These are phyloP conservation scores for Leptographium procerum DNA, from an alignment of 2,329 filamentous ascomycete species.

Conservation along the genomic window DNA sequence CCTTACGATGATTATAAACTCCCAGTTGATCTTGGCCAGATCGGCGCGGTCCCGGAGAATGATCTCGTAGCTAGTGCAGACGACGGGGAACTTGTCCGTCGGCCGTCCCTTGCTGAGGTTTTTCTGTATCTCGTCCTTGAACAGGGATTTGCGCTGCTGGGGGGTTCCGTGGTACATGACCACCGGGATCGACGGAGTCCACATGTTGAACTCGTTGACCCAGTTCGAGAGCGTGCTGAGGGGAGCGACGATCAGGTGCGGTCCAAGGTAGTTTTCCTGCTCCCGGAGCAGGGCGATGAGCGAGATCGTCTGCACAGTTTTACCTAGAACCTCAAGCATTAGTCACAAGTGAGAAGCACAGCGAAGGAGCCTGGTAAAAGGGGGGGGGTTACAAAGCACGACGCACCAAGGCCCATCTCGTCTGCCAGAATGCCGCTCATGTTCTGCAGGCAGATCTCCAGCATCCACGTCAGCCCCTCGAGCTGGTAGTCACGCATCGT, in stretches of 20 bases:
- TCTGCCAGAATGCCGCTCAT: conserved; percentile 86
- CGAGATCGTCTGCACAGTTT: conserved; percentile 85
- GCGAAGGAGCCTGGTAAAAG: no score
- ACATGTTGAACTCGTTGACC: conserved; percentile 86
- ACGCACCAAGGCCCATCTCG: conserved; percentile 72
- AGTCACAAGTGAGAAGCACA: no score
- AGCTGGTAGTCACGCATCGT: conserved; percentile 91
- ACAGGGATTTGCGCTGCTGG: conserved; percentile 63
- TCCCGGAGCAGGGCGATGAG: conserved; percentile 80
- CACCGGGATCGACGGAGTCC: conserved; percentile 81
- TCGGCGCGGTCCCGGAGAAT: conserved; percentile 81
- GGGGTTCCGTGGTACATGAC: conserved; percentile 85
- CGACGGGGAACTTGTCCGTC: conserved; percentile 66
- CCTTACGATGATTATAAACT: conserved; percentile 85
- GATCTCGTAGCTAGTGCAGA: conserved; percentile 94
- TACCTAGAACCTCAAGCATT: conserved; percentile 39
- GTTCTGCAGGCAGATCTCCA: conserved; percentile 66
- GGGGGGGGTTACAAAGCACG: no score
- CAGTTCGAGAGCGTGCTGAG: conserved; percentile 90
- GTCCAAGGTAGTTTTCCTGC: conserved; percentile 70
- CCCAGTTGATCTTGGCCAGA: conserved; percentile 79
- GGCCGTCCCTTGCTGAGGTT: conserved; percentile 51
- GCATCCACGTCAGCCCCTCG: conserved; percentile 92
- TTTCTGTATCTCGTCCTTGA: conserved; percentile 57
- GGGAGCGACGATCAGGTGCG: conserved; percentile 82